These are phyloP conservation scores for Rhodotorula babjevae DNA, from an alignment of 768 basidiomycete genomes.

Conservation along the genomic window DNA sequence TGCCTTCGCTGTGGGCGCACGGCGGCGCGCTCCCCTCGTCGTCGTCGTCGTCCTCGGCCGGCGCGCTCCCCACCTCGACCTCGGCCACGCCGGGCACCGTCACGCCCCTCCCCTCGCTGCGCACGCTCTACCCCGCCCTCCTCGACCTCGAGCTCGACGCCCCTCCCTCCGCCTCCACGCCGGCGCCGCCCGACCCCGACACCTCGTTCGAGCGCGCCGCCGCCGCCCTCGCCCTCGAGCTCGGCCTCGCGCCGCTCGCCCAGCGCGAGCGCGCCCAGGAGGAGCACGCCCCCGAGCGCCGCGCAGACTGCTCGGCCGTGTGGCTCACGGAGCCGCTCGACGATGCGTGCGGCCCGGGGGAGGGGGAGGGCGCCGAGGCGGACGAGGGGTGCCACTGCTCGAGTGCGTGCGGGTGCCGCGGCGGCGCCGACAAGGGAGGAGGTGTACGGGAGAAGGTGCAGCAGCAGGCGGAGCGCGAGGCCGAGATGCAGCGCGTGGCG, in stretches of 20 bases:
- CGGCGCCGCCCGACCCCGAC: not conserved
- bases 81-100: not conserved
- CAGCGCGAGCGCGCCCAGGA: not conserved
- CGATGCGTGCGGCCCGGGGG: not conserved
- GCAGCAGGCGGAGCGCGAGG: not conserved
- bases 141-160: not conserved
- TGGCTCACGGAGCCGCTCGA: slow-evolving; percentile 10
- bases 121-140: slow-evolving; percentile 5
- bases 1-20: slow-evolving; percentile 5
- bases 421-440: too few species aligned
- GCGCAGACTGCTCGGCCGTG: slow-evolving; percentile 9
- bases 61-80: not conserved
- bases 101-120: not conserved
- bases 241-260: not conserved
- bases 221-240: not conserved
- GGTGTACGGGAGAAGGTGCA: not conserved
- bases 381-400: slow-evolving; percentile 5
- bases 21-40: not conserved
- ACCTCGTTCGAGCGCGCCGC: not conserved
- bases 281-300: not conserved
- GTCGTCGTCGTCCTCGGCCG: too few species aligned
- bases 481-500: not conserved
- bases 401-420: slow-evolving; percentile 1
- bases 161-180: not conserved
- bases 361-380: not conserved